Conservation (phyloP, 768 basidiomycete species). For the Lactarius hengduanensis region DNA sequence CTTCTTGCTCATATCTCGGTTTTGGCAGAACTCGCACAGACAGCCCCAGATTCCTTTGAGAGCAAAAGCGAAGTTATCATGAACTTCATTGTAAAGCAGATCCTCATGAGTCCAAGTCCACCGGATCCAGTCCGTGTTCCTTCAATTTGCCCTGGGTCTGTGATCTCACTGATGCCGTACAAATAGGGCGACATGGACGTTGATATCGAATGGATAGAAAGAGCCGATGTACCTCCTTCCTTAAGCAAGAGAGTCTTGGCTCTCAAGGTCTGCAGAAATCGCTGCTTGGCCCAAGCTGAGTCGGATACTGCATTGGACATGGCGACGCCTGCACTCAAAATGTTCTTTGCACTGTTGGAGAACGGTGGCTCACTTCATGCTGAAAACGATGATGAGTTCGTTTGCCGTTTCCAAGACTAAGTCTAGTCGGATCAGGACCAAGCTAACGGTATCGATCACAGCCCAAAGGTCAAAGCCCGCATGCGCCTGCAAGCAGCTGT, state of each 20-base stretch:
- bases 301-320: conserved; percentile 61
- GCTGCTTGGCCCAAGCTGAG: conserved; percentile 66
- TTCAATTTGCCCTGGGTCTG: conserved; percentile 3
- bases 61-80: conserved; percentile 72
- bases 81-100: conserved; percentile 63
- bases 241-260: conserved; percentile 71
- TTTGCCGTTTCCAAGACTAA: neutral
- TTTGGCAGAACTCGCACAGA: conserved; percentile 69
- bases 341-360: conserved; percentile 70
- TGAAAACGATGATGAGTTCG: conserved; percentile 51
- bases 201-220: conserved; percentile 76
- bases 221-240: conserved; percentile 54
- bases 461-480: conserved; percentile 65
- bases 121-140: conserved; percentile 44
- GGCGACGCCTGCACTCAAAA: conserved; percentile 70
- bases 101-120: conserved; percentile 59
- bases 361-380: conserved; percentile 65
- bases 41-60: conserved; percentile 74
- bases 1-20: conserved; percentile 69
- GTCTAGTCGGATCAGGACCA: neutral
- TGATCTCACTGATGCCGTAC: conserved; percentile 14
- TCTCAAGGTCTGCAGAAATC: conserved; percentile 80
- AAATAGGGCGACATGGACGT: conserved; percentile 55
- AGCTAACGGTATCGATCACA: conserved; percentile 34
- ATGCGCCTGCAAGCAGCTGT: conserved; percentile 81